Percentiles rank a stretch among this genome's conserved stretches.
These are phyloP conservation scores for Syzygium grande DNA, from an alignment of 345 rosid species.

Conservation along the genomic window DNA sequence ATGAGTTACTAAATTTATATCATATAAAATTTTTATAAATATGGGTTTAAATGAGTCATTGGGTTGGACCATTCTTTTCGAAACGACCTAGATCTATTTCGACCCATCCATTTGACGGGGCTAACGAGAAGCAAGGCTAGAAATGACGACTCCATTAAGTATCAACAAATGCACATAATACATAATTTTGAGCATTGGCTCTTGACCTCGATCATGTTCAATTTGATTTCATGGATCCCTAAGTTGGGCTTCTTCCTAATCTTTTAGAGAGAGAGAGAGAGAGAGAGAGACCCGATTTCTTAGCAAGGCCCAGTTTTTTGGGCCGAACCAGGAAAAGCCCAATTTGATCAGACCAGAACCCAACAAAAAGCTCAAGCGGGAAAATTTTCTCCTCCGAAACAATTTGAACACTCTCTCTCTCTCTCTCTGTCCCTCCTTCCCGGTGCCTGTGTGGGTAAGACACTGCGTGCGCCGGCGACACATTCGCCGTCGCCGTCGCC, in stretches of 20 bases:
- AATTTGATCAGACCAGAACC: neutral
- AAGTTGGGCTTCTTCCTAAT: neutral
- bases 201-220: neutral
- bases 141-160: neutral
- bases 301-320: neutral
- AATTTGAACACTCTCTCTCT: neutral
- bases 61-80: fast-evolving
- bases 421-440: neutral
- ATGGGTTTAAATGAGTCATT: neutral
- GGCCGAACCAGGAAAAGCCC: neutral
- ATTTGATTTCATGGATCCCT: neutral
- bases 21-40: fast-evolving
- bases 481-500: neutral
- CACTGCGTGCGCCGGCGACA: neutral
- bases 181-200: neutral
- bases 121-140: neutral
- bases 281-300: neutral
- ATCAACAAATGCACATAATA: neutral
- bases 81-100: fast-evolving
- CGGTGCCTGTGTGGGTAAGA: neutral
- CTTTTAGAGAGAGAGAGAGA: neutral
- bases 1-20: neutral
- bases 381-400: neutral
- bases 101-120: neutral
- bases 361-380: neutral